Percentiles rank a stretch among this genome's conserved stretches.
These are phyloP conservation scores for Neofusicoccum sp. DNA, from an alignment of 2,329 filamentous ascomycete genomes.

Conservation along the genomic window DNA sequence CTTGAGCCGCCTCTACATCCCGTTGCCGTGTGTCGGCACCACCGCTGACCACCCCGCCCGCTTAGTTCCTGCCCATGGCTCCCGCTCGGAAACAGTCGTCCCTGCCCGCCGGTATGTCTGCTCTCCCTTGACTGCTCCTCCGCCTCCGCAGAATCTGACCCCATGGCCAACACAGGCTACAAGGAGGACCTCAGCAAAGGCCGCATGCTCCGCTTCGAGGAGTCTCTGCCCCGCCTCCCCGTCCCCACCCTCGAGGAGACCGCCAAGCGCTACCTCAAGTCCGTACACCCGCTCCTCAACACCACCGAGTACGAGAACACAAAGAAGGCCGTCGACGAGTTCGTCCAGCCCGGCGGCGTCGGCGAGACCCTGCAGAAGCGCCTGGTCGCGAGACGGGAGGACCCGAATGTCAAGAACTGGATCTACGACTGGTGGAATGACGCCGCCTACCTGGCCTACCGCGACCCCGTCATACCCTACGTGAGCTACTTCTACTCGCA, in stretches of 20 bases:
- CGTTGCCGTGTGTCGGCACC: conserved; percentile 1
- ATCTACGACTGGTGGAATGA: conserved; percentile 98
- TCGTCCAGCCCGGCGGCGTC: conserved; percentile 80
- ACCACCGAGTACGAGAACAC: conserved; percentile 67
- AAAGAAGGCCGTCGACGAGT: conserved; percentile 81
- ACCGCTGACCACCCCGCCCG: background rate
- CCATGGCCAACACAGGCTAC: conserved; percentile 57
- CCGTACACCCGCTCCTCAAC: conserved; percentile 71
- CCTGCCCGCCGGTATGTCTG: conserved; percentile 45
- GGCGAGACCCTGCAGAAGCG: conserved; percentile 86
- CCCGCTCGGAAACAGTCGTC: conserved; percentile 41
- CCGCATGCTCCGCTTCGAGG: conserved; percentile 79
- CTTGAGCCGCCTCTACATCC: background rate
- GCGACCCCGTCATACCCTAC: conserved; percentile 94
- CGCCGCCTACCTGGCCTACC: conserved; percentile 85
- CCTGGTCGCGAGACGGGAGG: conserved; percentile 72
- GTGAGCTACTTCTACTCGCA: conserved; percentile 99
- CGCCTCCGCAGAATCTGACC: conserved; percentile 12
- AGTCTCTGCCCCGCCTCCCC: conserved; percentile 76
- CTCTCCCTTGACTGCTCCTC: conserved; percentile 22
- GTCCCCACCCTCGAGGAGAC: conserved; percentile 83
- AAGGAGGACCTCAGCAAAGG: conserved; percentile 77
- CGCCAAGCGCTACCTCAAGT: conserved; percentile 75
- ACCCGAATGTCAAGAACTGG: conserved; percentile 88
- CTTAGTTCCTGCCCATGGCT: conserved; percentile 36